Base-by-base conservation (phyloP, 2,329 filamentous ascomycete species). In the Penicillium occitanis region DNA sequence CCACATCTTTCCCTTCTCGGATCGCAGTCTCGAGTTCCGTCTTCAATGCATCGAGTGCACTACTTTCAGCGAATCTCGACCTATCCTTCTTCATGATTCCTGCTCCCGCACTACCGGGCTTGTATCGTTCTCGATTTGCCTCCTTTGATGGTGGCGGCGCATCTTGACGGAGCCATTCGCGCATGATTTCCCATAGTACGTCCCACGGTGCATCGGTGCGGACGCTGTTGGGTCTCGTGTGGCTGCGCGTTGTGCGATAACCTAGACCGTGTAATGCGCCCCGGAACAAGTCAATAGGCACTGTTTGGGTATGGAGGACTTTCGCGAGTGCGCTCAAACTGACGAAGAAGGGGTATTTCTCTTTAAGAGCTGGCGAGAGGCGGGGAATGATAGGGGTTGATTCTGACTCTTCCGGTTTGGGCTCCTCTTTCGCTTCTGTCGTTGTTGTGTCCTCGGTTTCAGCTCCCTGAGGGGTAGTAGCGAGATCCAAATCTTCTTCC, bases 141-240 rank as follows among this genome's bases (percentile, higher is more conserved):
- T 42, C 57, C 22, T 44, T 60, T n/a, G 37, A 17, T 40, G 37
- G 14, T 28, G 57, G 37, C 8, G 37, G 33, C 14, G 19, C 40
- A 71, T 87, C 90, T 96, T 83, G 92, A 28, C 90, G 86, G 14
- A 91, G 87, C 92, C 93, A 99, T 78, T 97, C 93, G 30, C 91
- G 86, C 87, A 98, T 95, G 33, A 98, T 83, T 75, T 96, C 91
- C 93, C 95, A 98, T 58, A 99, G 86, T 0, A 92, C 88, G 4
- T 83, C 83, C 93, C 93, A 99, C 0, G 93, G 91, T 14, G 95
- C 95, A 78, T 98, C 88, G 0, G 95, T 98, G 81, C 96, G 96
- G 78, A 98, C 88, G 73, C 91, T 95, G 30, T 93, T 94, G 0
- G 92, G 86, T 70, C 93, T 92, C 72, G 92, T 92, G 77, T 99